Percentiles rank a stretch among this genome's conserved stretches.
Conservation (phyloP, 2,329 filamentous ascomycete genomes). For the Amauroascus verrucosus region DNA sequence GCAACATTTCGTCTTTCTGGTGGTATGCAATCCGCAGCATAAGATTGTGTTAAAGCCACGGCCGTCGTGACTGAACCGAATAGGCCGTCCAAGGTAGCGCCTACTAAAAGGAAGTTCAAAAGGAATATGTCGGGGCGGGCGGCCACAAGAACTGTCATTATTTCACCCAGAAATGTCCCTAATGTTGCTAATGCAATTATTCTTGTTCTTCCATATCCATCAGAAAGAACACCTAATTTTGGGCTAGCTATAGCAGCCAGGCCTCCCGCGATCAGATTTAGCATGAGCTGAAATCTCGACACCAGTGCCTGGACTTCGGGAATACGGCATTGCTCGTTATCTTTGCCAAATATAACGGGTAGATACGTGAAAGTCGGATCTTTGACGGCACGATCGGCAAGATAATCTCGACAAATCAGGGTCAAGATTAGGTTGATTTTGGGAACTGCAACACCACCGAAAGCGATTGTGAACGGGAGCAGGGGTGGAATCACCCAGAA, state of each 20-base stretch:
- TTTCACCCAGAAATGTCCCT: slow-evolving; percentile 64
- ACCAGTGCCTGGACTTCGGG: slow-evolving; percentile 68
- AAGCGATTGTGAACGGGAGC: slow-evolving; percentile 70
- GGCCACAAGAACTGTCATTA: slow-evolving; percentile 67
- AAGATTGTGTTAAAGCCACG: slow-evolving; percentile 70
- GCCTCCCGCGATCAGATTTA: slow-evolving; percentile 62
- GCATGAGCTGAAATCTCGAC: slow-evolving; percentile 66
- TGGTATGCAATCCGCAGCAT: slow-evolving; percentile 77
- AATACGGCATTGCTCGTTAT: slow-evolving; percentile 70
- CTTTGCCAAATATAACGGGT: slow-evolving; percentile 56
- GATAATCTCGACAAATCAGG: slow-evolving; percentile 74
- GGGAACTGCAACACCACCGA: slow-evolving; percentile 75
- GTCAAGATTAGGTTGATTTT: slow-evolving; percentile 78
- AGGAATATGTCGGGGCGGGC: slow-evolving; percentile 61
- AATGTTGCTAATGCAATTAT: slow-evolving; percentile 63
- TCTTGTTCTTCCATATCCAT: slow-evolving; percentile 69
- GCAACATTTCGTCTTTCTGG: slow-evolving; percentile 68
- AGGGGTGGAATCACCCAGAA: slow-evolving; percentile 77
- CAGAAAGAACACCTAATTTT: slow-evolving; percentile 72
- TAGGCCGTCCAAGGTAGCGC: slow-evolving; percentile 68
- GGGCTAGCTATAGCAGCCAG: slow-evolving; percentile 74
- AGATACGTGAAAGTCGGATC: slow-evolving; percentile 52
- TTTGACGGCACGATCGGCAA: slow-evolving; percentile 52
- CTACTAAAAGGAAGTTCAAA: slow-evolving; percentile 69
- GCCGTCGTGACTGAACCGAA: slow-evolving; percentile 81